These are phyloP conservation scores for Paraphysoderma sedebokerense DNA, from an alignment of 371 early-diverging fungal genomes.

Conservation along the genomic window DNA sequence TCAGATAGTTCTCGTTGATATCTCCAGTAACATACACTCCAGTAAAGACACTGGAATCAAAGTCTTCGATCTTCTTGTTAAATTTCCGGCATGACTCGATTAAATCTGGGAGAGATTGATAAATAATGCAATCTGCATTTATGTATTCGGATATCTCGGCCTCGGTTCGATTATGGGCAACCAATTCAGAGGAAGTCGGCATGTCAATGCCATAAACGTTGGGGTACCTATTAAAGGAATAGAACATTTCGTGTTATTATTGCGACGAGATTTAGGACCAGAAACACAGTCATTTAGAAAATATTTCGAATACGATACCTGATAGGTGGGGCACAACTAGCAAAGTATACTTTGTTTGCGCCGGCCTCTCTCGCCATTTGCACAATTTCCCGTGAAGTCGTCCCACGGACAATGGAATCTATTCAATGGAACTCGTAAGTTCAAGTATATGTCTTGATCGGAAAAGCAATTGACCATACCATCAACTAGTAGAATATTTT, in stretches of 20 bases:
- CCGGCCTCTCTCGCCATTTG: constrained; percentile 96
- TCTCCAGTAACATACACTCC: constrained; percentile 79
- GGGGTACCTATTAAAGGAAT: no score
- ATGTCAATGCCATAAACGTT: constrained; percentile 99
- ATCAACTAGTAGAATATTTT: constrained; percentile 91
- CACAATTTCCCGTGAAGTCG: constrained; percentile 92
- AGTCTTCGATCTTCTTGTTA: constrained; percentile 53
- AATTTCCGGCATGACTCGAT: constrained; percentile 59
- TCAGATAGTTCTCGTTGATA: constrained; percentile 62
- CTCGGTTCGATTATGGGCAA: constrained; percentile 60
- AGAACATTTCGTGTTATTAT: no score
- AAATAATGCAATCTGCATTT: constrained; percentile 87
- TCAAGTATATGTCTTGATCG: no score
- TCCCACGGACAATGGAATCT: constrained; percentile 95
- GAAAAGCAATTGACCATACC: no score
- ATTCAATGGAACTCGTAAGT: no score
- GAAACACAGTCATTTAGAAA: no score
- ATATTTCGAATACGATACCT: no score
- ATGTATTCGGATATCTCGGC: constrained; percentile 68
- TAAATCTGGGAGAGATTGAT: constrained; percentile 65
- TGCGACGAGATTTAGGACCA: no score
- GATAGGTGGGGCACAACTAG: constrained; percentile 90
- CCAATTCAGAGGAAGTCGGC: constrained; percentile 82
- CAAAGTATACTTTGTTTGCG: constrained; percentile 94
- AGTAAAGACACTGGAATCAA: constrained; percentile 92